Evolutionary conservation across 2,329 filamentous ascomycete species (phyloP), one percentile per base, ranked within the genome.

Genomic region (Cadophora gregata): DNA sequence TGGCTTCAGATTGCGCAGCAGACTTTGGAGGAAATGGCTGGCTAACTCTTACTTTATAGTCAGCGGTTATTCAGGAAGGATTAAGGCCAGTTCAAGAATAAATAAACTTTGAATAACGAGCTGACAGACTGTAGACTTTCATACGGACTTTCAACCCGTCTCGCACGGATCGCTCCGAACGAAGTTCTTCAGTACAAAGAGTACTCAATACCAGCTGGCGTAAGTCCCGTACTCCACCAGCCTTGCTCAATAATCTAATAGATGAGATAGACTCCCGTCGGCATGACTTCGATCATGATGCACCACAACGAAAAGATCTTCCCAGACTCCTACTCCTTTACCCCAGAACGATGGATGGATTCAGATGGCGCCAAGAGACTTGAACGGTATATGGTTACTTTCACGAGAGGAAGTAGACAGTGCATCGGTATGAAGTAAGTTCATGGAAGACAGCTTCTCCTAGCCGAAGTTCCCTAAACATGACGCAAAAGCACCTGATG

Each of bases 261-360:
- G 21, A 25, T 3, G 14, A 42, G 16, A 36, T 38, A 58, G 55
- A 58, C 58, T 12, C 77, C 78, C 0, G 76, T 83, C 0, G 75
- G 78, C 33, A 80, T 81, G 74, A 80, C 79, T 0, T 72, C 77
- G 1, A 73, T 75, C 3, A 75, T 81, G 9, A 74, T 77, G 12
- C 81, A 83, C 64, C 77, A 80, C 42, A 75, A 82, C 68, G 75
- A 80, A 65, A 71, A 66, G 10, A 67, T 79, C 21, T 80, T 78
- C 64, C 73, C 80, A 0, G 73, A 81, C 3, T 77, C 81, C 0
- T 72, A 80, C 47, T 65, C 70, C 0, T 84, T 81, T 63, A 58
- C 69, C 3, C 81, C 81, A 0, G 79, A 82, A 48, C 77, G 81
- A 3, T 83, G 78, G 77, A 67, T 82, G 4, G 78, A 78, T 33